Conservation (phyloP, 2,329 filamentous ascomycete species). For the Phialophora tarda region DNA sequence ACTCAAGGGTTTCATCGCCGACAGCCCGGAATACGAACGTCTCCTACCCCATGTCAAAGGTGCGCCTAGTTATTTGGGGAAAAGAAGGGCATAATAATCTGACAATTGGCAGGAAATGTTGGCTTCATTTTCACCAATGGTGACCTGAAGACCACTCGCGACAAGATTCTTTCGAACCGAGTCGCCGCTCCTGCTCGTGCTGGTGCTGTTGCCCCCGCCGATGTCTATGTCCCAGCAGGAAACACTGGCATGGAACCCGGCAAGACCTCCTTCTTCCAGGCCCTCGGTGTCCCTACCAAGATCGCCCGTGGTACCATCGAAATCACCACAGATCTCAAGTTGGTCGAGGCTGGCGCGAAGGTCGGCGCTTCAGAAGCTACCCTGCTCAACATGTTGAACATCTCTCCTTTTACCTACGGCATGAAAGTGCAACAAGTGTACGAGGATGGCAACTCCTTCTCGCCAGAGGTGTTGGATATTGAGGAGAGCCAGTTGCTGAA, state of each 20-base stretch:
- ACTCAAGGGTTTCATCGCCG: constrained; percentile 88
- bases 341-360: constrained; percentile 89
- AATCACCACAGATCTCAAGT: constrained; percentile 97
- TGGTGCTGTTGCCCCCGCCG: constrained; percentile 89
- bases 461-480: constrained; percentile 84
- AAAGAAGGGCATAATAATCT: constrained; percentile 22
- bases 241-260: constrained; percentile 99
- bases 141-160: constrained; percentile 89
- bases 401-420: constrained; percentile 99
- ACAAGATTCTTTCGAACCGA: constrained; percentile 95
- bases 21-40: constrained; percentile 97
- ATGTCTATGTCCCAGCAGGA: constrained; percentile 94
- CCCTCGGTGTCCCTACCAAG: constrained; percentile 99
- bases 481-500: constrained; percentile 91
- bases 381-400: constrained; percentile 99
- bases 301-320: constrained; percentile 99
- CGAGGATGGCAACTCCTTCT: constrained; percentile 94
- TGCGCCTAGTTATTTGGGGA: constrained; percentile 40
- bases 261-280: constrained; percentile 99
- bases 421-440: constrained; percentile 97
- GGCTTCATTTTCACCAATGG: constrained; percentile 99
- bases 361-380: constrained; percentile 99
- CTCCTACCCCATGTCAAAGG: constrained; percentile 92
- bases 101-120: constrained; percentile 72
- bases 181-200: constrained; percentile 97